Conservation (phyloP, 352 stramenopile species). For the Phytophthora pluvialis region DNA sequence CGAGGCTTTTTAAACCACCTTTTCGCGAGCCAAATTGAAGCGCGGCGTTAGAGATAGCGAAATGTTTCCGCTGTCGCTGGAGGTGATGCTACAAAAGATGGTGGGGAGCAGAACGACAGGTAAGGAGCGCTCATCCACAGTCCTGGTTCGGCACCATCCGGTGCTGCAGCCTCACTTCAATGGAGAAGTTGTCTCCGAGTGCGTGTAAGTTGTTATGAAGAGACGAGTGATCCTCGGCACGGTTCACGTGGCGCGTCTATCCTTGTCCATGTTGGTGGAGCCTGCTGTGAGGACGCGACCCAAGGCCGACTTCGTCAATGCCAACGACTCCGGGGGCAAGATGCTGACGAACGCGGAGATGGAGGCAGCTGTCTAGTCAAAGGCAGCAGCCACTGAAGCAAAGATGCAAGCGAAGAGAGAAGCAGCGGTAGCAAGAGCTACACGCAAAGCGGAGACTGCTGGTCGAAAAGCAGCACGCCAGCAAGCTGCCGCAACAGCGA, state of each 20-base stretch:
- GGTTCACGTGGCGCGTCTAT: not conserved
- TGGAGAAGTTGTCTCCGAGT: slow-evolving; percentile 1
- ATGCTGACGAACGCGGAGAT: no score
- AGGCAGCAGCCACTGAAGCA: no score
- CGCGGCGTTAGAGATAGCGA: not conserved
- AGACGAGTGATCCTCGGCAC: slow-evolving; percentile 3
- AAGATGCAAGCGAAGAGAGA: no score
- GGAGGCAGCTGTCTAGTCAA: no score
- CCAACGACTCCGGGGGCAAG: no score
- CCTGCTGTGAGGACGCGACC: not conserved
- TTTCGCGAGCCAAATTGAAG: not conserved
- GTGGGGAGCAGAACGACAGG: not conserved
- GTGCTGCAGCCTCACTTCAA: slow-evolving; percentile 10
- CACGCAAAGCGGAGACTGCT: no score
- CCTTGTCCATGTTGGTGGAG: not conserved
- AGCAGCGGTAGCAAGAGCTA: no score
- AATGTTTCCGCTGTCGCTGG: slow-evolving; percentile 1
- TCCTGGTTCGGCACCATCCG: not conserved
- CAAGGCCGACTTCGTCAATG: slow-evolving; percentile 9
- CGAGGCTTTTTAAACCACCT: not conserved
- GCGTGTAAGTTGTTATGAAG: slow-evolving; percentile 3
- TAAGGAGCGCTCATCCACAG: not conserved
- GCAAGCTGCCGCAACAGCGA: no score
- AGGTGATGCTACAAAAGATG: slow-evolving; percentile 13
- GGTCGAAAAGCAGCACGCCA: no score